phyloP scores from a whole-genome alignment of 2,329 filamentous ascomycete genomes.

The Diaporthe vaccinii region DNA sequence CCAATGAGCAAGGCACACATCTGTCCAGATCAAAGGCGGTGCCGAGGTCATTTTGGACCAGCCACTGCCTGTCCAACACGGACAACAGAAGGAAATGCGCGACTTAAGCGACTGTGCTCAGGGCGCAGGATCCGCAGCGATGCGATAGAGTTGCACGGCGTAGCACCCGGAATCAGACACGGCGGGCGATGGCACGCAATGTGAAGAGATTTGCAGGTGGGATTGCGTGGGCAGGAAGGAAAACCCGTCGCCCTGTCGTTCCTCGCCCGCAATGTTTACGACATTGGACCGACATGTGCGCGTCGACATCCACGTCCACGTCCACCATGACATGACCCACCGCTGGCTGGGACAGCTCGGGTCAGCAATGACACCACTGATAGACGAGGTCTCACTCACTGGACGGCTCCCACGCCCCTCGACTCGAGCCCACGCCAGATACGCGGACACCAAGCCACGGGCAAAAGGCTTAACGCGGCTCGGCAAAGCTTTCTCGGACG shows the following conservation, averaged over 20 bases:
- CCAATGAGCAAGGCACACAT: not conserved
- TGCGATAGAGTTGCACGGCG: slow-evolving; percentile 29
- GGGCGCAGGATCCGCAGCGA: slow-evolving; percentile 6
- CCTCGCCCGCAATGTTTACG: not conserved
- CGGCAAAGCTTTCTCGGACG: slow-evolving; percentile 27
- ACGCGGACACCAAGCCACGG: slow-evolving; percentile 13
- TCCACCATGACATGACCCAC: not conserved
- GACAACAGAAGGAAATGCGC: not conserved
- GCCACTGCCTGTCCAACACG: not conserved
- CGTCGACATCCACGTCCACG: slow-evolving; percentile 1
- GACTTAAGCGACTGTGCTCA: slow-evolving; percentile 28
- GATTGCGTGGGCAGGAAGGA: not conserved
- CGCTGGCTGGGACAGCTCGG: not conserved
- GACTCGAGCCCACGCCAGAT: not conserved
- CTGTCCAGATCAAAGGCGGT: not conserved
- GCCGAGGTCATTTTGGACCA: not conserved
- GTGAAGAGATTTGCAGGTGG: not conserved
- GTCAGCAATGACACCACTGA: not conserved
- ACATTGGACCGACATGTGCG: not conserved
- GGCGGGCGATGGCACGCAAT: not conserved
- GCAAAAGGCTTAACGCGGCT: slow-evolving; percentile 25
- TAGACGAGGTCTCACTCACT: not conserved
- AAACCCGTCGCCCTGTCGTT: not conserved
- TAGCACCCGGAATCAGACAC: slow-evolving; percentile 19
- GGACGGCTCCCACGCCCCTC: not conserved